A percentile compares a stretch with the other conserved stretches of the same genome.
Evolutionary conservation across 768 basidiomycete genomes (phyloP).

Genomic region (Hygrocybe coccinea): DNA sequence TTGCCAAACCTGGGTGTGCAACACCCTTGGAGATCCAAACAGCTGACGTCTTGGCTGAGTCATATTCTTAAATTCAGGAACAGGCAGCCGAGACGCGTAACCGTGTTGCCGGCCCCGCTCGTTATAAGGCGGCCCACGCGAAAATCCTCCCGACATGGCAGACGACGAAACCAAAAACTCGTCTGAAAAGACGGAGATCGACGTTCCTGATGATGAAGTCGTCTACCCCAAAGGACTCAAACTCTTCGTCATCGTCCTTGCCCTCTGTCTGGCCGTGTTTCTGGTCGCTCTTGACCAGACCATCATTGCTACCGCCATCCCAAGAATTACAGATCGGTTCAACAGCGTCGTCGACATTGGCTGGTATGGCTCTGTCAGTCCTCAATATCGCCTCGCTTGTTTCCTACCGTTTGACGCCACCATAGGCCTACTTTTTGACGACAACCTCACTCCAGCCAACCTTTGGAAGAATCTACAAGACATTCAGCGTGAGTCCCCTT

Average conservation of each 20-base stretch:
- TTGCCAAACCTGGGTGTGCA: too few relatives aligned
- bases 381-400: too few relatives aligned
- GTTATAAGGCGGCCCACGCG: background rate
- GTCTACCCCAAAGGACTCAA: background rate
- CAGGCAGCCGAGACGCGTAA: background rate
- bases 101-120: background rate
- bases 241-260: background rate
- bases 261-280: constrained; percentile 14
- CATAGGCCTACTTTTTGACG: constrained; percentile 1
- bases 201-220: too few relatives aligned
- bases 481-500: background rate
- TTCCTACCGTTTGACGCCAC: too few relatives aligned
- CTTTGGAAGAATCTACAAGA: constrained; percentile 5
- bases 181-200: too few relatives aligned
- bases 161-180: too few relatives aligned
- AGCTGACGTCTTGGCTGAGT: too few relatives aligned
- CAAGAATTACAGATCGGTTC: background rate
- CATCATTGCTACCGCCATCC: constrained; percentile 6
- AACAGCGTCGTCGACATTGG: constrained; percentile 3
- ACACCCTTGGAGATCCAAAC: too few relatives aligned
- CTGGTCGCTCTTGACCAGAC: constrained; percentile 25
- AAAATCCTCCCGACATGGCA: background rate
- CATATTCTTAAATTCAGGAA: too few relatives aligned
- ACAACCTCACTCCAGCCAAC: constrained; percentile 1
- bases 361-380: background rate